Conservation (phyloP, 805 yeast species). For the Candida schatavii region DNA sequence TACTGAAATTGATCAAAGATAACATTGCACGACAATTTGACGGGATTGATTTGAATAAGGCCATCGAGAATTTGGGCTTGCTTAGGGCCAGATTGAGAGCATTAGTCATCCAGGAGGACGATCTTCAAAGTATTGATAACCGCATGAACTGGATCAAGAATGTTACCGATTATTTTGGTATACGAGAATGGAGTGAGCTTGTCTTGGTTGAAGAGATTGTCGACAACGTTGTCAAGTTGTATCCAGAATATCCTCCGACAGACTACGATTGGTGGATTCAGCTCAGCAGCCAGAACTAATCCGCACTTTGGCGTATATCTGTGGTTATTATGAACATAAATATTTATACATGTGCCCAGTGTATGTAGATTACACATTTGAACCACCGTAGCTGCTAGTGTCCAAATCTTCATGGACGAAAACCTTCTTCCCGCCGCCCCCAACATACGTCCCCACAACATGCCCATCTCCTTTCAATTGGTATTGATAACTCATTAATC, state of each 20-base stretch:
- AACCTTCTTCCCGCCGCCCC: conserved; percentile 83
- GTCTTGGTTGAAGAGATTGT: conserved; percentile 25
- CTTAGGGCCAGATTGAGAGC: conserved; percentile 51
- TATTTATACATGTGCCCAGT: too few relatives aligned
- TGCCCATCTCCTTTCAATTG: conserved; percentile 92
- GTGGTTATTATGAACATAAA: too few relatives aligned
- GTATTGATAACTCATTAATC: conserved; percentile 93
- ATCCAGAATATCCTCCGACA: conserved; percentile 50
- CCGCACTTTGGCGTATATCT: too few relatives aligned
- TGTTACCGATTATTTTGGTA: conserved; percentile 58
- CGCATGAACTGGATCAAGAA: conserved; percentile 72
- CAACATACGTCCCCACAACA: conserved; percentile 84
- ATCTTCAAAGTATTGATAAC: conserved; percentile 47
- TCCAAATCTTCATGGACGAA: conserved; percentile 72
- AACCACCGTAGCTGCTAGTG: too few relatives aligned
- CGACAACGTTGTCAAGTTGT: conserved; percentile 42
- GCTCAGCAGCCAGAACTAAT: background rate
- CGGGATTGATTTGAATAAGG: conserved; percentile 49
- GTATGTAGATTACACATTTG: too few relatives aligned
- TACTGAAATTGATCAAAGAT: conserved; percentile 52
- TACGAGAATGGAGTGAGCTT: conserved; percentile 56
- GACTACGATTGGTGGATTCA: conserved; percentile 11
- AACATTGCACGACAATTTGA: conserved; percentile 51
- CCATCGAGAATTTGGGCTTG: conserved; percentile 58
- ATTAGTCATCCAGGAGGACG: conserved; percentile 43